phyloP scores from a whole-genome alignment of 371 early-diverging fungal species.

The Mucor piriformis region DNA sequence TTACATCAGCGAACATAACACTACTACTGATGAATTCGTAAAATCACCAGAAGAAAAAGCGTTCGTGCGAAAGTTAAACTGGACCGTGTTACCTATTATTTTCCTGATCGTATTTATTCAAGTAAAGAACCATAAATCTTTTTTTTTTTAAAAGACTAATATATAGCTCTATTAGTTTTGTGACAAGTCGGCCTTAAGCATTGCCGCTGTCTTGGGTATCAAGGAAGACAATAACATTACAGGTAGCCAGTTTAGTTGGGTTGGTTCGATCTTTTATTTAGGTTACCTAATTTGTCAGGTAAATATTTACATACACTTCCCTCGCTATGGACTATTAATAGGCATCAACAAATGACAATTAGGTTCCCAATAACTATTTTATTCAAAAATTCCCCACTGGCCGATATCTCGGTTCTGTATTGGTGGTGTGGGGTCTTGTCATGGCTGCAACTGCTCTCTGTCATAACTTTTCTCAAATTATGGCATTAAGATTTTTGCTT shows the following conservation, averaged over 20 bases:
- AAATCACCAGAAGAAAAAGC: slow-evolving; percentile 32
- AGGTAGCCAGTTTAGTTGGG: slow-evolving; percentile 32
- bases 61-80: slow-evolving; percentile 33
- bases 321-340: no score
- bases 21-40: background rate
- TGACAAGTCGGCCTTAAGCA: slow-evolving; percentile 43
- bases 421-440: slow-evolving; percentile 39
- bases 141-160: background rate
- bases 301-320: background rate
- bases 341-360: background rate
- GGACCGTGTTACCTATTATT: slow-evolving; percentile 25
- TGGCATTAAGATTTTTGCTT: slow-evolving; percentile 30
- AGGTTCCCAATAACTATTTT: slow-evolving; percentile 39
- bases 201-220: slow-evolving; percentile 41
- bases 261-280: slow-evolving; percentile 40
- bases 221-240: slow-evolving; percentile 25
- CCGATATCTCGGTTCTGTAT: slow-evolving; percentile 31
- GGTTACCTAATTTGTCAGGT: slow-evolving; percentile 44
- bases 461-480: slow-evolving; percentile 30
- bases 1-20: background rate
- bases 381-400: slow-evolving; percentile 37
- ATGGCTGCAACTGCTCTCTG: slow-evolving; percentile 29
- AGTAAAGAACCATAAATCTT: slow-evolving; percentile 8
- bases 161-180: slow-evolving; percentile 27
- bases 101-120: slow-evolving; percentile 32